Evolutionary conservation across 495 filamentous ascomycete genomes (phyloP).

Genomic region (Hyphodiscus hymeniophilus): DNA sequence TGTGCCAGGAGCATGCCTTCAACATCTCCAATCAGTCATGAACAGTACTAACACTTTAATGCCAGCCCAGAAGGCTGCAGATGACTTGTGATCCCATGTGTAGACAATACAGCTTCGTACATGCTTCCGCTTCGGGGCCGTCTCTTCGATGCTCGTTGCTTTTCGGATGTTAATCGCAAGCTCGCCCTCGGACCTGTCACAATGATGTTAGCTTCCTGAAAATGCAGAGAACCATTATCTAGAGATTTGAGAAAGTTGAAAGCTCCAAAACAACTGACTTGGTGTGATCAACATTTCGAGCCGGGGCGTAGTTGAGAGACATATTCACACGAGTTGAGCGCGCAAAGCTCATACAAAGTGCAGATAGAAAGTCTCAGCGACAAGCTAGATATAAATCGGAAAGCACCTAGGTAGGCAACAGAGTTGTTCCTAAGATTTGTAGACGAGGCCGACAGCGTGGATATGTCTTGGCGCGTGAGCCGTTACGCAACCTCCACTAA

Average conservation of each 20-base stretch:
- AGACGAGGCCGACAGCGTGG: too few relatives aligned
- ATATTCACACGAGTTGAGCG: slow-evolving; percentile 12
- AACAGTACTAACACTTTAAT: slow-evolving; percentile 81
- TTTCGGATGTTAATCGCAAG: slow-evolving; percentile 94
- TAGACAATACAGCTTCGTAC: slow-evolving; percentile 97
- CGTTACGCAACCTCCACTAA: too few relatives aligned
- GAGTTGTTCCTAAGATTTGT: not conserved
- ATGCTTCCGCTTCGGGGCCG: slow-evolving; percentile 97
- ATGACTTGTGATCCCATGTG: slow-evolving; percentile 99
- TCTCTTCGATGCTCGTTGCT: slow-evolving; percentile 91
- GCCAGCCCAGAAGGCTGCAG: slow-evolving; percentile 89
- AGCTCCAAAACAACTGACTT: slow-evolving; percentile 16
- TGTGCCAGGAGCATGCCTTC: not conserved
- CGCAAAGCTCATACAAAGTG: not conserved
- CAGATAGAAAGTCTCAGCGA: not conserved
- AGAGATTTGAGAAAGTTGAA: not conserved
- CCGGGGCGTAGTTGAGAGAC: slow-evolving; percentile 15
- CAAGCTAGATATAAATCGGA: not conserved
- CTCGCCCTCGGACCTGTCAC: slow-evolving; percentile 79
- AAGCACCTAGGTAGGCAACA: not conserved
- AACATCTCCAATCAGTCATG: not conserved
- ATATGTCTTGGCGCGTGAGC: too few relatives aligned
- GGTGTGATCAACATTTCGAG: slow-evolving; percentile 22
- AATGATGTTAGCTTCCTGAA: not conserved
- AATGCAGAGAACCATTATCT: not conserved